phyloP scores from a whole-genome alignment of 75 land plant species.

The Selaginella moellendorffii region DNA sequence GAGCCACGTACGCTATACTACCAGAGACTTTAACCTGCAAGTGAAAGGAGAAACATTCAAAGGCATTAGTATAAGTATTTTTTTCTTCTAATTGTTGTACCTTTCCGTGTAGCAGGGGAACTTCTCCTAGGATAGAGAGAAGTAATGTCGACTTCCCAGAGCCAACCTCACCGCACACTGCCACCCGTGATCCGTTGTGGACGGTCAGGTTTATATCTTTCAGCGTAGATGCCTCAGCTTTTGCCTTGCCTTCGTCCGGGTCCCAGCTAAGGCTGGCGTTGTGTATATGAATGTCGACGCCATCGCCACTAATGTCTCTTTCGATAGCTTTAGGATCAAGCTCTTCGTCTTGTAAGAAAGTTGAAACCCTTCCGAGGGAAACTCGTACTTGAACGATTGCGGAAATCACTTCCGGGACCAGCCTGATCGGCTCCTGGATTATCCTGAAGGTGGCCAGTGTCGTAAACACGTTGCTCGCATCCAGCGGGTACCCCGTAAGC shows the following conservation, averaged over 20 bases:
- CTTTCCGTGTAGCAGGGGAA: conserved; percentile 44
- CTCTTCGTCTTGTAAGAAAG: conserved; percentile 59
- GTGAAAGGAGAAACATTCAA: no score
- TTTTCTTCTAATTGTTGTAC: no score
- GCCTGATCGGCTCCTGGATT: conserved; percentile 56
- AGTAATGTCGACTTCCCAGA: conserved; percentile 70
- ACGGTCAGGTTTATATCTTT: conserved; percentile 33
- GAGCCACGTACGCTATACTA: conserved; percentile 64
- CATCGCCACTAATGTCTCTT: conserved; percentile 10
- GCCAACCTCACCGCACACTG: conserved; percentile 71
- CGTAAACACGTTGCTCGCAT: conserved; percentile 50
- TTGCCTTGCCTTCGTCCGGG: conserved; percentile 16
- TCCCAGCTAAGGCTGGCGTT: conserved; percentile 53
- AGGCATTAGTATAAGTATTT: no score
- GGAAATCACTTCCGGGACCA: conserved; percentile 48
- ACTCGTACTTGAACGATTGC: conserved; percentile 33
- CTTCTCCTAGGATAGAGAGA: conserved; percentile 52
- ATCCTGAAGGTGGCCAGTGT: conserved; percentile 38
- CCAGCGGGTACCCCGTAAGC: conserved; percentile 25
- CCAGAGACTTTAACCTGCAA: conserved; percentile 44
- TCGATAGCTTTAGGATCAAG: conserved; percentile 10
- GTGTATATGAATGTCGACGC: conserved; percentile 19
- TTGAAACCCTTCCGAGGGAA: conserved; percentile 43
- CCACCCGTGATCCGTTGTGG: conserved; percentile 38
- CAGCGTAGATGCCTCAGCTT: conserved; percentile 26